phyloP scores from a whole-genome alignment of 192 early-diverging fungal genomes.

The Backusella liffmaniae region DNA sequence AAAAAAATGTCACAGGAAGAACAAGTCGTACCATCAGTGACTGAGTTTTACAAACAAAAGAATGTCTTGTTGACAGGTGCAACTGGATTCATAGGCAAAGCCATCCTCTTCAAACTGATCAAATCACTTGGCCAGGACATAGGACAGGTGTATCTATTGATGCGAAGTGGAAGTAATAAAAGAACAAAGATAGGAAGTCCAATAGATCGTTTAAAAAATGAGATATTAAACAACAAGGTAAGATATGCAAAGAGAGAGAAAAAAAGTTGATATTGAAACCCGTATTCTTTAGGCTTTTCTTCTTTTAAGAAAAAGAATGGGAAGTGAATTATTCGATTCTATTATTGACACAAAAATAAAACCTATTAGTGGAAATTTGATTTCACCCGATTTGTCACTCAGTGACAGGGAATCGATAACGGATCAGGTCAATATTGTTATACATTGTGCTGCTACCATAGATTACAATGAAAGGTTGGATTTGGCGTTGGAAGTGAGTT shows the following conservation, averaged over 20 bases:
- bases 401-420: conserved; percentile 36
- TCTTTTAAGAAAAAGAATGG: conserved; percentile 32
- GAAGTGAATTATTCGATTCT: conserved; percentile 34
- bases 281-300: conserved; percentile 38
- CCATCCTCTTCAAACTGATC: conserved; percentile 49
- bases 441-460: conserved; percentile 51
- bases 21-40: background rate
- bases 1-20: background rate
- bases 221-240: conserved; percentile 37
- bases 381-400: conserved; percentile 42
- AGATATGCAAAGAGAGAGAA: background rate
- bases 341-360: conserved; percentile 43
- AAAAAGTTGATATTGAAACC: background rate
- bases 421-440: conserved; percentile 44
- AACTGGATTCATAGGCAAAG: conserved; percentile 57
- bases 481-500: conserved; percentile 46
- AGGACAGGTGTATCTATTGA: conserved; percentile 28
- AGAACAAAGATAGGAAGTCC: conserved; percentile 38
- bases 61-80: conserved; percentile 50
- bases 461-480: conserved; percentile 49
- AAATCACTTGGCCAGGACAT: conserved; percentile 41
- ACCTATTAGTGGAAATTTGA: conserved; percentile 48
- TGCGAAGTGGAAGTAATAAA: conserved; percentile 35
- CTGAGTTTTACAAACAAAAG: conserved; percentile 31
- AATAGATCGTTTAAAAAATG: conserved; percentile 30